Conservation (phyloP, 139 green algal species). For the Nannochloris sp. region DNA sequence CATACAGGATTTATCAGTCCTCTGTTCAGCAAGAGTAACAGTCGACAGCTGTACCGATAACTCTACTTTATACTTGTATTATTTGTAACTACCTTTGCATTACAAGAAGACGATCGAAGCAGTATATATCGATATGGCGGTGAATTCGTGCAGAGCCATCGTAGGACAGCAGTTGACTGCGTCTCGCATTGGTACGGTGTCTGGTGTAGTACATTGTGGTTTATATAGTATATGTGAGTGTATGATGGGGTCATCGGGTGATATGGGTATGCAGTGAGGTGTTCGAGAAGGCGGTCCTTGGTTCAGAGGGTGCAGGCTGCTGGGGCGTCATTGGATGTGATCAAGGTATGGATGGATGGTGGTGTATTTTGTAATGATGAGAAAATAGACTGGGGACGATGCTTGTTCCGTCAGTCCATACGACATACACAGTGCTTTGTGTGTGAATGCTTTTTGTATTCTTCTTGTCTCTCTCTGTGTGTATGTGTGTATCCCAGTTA, state of each 20-base stretch:
- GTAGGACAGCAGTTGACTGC: too few species aligned
- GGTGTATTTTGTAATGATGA: conserved; percentile 3
- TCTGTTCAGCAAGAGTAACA: conserved; percentile 17
- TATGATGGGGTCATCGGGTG: too few species aligned
- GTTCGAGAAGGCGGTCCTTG: neutral
- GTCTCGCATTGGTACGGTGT: too few species aligned
- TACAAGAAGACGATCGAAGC: too few species aligned
- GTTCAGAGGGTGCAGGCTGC: conserved; percentile 6
- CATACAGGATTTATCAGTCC: conserved; percentile 66
- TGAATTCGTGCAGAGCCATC: too few species aligned
- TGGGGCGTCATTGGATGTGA: conserved; percentile 4
- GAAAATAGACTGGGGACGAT: too few species aligned
- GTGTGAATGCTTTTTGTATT: neutral
- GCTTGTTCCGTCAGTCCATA: too few species aligned
- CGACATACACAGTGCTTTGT: neutral
- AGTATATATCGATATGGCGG: too few species aligned
- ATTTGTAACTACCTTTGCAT: too few species aligned
- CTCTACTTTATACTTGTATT: neutral
- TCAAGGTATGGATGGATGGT: neutral
- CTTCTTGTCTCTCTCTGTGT: neutral
- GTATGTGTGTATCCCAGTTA: too few species aligned
- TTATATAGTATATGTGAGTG: too few species aligned
- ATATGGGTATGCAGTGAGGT: neutral
- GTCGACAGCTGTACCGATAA: neutral
- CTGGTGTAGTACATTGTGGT: neutral